Conservation (phyloP, 257 asterid species). For the Ballota nigra region DNA sequence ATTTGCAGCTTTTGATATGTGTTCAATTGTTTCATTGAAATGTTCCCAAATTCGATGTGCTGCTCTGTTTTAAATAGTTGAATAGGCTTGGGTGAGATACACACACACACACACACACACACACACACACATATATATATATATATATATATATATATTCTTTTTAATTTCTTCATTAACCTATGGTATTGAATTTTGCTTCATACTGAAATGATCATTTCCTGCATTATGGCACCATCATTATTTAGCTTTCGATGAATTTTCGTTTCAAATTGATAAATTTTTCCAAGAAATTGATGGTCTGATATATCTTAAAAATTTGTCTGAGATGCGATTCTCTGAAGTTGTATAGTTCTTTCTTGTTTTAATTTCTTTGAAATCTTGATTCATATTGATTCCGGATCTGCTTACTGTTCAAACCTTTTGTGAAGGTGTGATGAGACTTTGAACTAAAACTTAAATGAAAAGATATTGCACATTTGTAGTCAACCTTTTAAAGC, state of each 20-base stretch:
- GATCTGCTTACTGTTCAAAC: background rate
- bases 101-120: no score
- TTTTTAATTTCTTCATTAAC: background rate
- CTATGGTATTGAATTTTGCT: background rate
- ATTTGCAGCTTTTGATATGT: constrained; percentile 1
- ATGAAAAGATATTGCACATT: background rate
- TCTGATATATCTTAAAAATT: background rate
- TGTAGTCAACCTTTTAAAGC: background rate
- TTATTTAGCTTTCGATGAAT: background rate
- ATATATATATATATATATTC: no score
- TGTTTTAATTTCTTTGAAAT: background rate
- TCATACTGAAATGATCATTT: background rate
- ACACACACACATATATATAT: no score
- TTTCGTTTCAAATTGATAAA: background rate
- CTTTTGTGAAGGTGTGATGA: background rate
- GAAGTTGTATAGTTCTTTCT: background rate
- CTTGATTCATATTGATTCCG: background rate
- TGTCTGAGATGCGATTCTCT: constrained; percentile 2
- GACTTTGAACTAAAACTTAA: background rate
- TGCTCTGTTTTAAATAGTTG: background rate
- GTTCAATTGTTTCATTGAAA: background rate
- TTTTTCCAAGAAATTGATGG: background rate
- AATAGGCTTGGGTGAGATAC: background rate
- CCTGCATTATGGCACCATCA: background rate
- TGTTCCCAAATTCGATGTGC: background rate